phyloP scores from a whole-genome alignment of 805 yeast genomes.

The Lachancea sp. region DNA sequence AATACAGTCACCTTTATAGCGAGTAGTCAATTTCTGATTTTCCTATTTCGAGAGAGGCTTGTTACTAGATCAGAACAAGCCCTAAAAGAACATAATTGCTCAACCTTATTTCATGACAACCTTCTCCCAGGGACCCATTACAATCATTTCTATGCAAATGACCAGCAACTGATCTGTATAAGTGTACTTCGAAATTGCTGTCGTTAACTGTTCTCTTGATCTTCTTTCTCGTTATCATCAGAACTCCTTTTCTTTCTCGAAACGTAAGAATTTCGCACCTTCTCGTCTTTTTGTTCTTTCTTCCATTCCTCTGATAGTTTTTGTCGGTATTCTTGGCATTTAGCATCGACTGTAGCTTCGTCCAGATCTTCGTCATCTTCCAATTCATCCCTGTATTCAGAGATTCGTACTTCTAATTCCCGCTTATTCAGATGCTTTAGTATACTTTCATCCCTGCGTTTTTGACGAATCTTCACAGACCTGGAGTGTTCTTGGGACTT shows the following conservation, averaged over 20 bases:
- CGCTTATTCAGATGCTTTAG: conserved; percentile 20
- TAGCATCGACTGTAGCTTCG: conserved; percentile 18
- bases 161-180: no score
- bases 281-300: conserved; percentile 8
- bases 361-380: conserved; percentile 18
- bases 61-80: no score
- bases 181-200: no score
- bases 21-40: no score
- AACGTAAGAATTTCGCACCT: conserved; percentile 7
- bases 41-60: no score
- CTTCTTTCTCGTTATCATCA: background rate
- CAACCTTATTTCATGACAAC: no score
- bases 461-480: background rate
- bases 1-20: no score
- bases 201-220: background rate
- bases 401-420: conserved; percentile 26
- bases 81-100: no score
- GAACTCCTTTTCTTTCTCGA: conserved; percentile 3
- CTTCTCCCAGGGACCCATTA: no score
- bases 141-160: no score
- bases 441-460: conserved; percentile 11
- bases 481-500: conserved; percentile 7
- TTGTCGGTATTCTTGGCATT: conserved; percentile 18
- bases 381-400: conserved; percentile 24
- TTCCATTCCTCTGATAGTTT: conserved; percentile 11